Conservation (phyloP, 306 rosid species). For the Trifolium fragiferum region DNA sequence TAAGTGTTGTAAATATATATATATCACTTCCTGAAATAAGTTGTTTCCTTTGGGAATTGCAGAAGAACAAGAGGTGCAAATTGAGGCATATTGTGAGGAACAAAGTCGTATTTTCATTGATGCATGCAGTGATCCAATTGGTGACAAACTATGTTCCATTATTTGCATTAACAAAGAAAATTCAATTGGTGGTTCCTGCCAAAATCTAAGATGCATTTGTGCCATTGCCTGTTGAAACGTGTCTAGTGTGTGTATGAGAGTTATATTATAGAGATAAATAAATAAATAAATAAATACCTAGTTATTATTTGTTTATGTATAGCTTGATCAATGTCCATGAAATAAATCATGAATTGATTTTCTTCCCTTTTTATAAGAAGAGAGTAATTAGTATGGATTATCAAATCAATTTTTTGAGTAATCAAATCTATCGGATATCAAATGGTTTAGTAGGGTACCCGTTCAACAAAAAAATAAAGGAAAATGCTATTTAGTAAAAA, state of each 20-base stretch:
- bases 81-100: constrained; percentile 5
- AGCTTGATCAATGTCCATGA: not conserved
- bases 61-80: not conserved
- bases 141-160: not conserved
- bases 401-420: too few species aligned
- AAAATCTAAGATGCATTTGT: not conserved
- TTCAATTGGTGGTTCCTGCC: not conserved
- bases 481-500: too few species aligned
- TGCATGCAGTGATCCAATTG: not conserved
- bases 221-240: not conserved
- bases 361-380: not conserved
- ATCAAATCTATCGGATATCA: too few species aligned
- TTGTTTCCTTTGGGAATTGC: not conserved
- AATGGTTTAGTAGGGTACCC: too few species aligned
- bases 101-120: not conserved
- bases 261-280: too few species aligned
- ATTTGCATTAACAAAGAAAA: not conserved
- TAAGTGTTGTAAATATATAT: too few species aligned
- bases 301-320: not conserved
- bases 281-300: not conserved
- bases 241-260: too few species aligned
- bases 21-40: not conserved
- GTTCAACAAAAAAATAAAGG: too few species aligned
- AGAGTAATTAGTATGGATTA: not conserved
- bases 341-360: not conserved